phyloP scores from a whole-genome alignment of 371 early-diverging fungal species.

The Dinochytrium kinnereticum region DNA sequence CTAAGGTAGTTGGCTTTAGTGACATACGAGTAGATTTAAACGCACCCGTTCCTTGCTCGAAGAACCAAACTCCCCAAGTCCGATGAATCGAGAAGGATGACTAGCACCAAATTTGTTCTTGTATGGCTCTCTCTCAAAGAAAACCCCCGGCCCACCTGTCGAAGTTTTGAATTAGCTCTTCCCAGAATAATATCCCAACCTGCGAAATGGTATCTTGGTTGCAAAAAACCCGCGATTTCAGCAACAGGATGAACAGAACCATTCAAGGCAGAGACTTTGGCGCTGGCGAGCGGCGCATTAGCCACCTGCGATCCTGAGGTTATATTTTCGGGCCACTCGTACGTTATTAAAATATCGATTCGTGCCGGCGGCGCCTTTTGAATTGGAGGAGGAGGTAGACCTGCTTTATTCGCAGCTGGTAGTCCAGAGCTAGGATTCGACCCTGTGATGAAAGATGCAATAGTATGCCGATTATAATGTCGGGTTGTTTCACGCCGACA shows the following conservation, averaged over 20 bases:
- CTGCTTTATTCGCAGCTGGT: background rate
- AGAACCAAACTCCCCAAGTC: conserved; percentile 74
- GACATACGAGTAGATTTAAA: background rate
- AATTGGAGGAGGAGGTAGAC: background rate
- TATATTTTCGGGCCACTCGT: conserved; percentile 78
- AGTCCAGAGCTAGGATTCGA: background rate
- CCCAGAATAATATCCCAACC: too few relatives aligned
- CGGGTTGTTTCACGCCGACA: background rate
- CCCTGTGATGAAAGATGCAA: background rate
- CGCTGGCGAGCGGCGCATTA: conserved; percentile 25
- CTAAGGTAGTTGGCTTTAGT: conserved; percentile 42
- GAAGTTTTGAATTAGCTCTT: too few relatives aligned
- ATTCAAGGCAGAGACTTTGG: conserved; percentile 35
- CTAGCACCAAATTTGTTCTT: conserved; percentile 61
- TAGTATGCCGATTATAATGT: background rate
- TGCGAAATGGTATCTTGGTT: conserved; percentile 91
- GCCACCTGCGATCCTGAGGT: conserved; percentile 29
- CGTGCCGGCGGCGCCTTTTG: conserved; percentile 12
- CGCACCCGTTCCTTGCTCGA: conserved; percentile 59
- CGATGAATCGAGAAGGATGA: conserved; percentile 78
- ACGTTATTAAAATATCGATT: conserved; percentile 80
- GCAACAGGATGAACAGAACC: conserved; percentile 49
- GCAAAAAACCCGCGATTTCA: conserved; percentile 56
- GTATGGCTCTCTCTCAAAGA: conserved; percentile 89
- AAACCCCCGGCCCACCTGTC: conserved; percentile 53